These are phyloP conservation scores for Rhodocollybia butyracea DNA, from an alignment of 768 basidiomycete species.

Conservation along the genomic window DNA sequence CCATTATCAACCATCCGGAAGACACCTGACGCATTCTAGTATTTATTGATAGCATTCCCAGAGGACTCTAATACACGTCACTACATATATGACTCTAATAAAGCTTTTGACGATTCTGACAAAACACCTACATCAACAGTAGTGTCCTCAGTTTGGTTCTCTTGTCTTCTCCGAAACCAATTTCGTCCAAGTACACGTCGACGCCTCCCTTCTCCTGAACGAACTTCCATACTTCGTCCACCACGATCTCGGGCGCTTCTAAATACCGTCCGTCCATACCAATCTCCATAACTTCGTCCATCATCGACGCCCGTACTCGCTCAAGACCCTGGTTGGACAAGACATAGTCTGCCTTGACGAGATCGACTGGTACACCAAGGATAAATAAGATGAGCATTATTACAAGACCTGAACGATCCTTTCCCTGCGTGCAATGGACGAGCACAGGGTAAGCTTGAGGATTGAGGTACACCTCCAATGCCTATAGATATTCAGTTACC, in stretches of 20 bases:
- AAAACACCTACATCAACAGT: not conserved
- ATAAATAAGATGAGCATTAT: constrained; percentile 17
- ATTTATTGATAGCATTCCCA: too few species aligned
- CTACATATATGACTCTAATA: too few species aligned
- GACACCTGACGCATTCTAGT: too few species aligned
- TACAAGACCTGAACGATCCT: constrained; percentile 16
- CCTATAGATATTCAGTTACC: not conserved
- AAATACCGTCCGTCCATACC: constrained; percentile 17
- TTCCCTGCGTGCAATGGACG: constrained; percentile 18
- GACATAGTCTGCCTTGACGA: constrained; percentile 14
- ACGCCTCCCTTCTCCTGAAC: constrained; percentile 15
- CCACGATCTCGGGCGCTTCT: constrained; percentile 12
- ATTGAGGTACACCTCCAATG: constrained; percentile 14
- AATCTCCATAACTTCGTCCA: constrained; percentile 17
- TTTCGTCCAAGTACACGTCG: constrained; percentile 14
- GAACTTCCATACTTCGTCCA: constrained; percentile 16
- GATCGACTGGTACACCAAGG: constrained; percentile 10
- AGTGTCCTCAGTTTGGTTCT: constrained; percentile 11
- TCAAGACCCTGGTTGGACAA: constrained; percentile 17
- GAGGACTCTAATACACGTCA: too few species aligned
- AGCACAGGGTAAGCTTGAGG: constrained; percentile 14
- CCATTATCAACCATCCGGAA: constrained; percentile 7
- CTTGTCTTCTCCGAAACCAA: constrained; percentile 14
- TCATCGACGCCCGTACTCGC: constrained; percentile 14
- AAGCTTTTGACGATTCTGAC: too few species aligned